Evolutionary conservation across 176 grass and related monocot species (phyloP), one percentile per base, ranked within the genome.

Genomic region (Avena atlantica): DNA sequence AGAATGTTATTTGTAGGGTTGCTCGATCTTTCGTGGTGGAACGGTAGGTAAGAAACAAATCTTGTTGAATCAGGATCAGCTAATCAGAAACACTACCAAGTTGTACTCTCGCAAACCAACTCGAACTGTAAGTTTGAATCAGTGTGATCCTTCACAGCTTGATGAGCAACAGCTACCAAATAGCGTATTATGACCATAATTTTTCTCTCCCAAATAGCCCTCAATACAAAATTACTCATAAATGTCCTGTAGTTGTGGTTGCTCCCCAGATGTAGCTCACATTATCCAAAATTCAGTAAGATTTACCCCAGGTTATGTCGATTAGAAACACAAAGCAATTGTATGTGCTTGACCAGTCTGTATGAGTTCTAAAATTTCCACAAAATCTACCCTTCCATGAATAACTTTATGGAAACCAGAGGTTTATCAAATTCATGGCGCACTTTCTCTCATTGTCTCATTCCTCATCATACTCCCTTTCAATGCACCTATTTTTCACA

Each of bases 31-130:
- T 77, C 50, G 36, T 56, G 16, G 27, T 77, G 48, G 73, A 34
- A 76, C 74, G 8, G 51, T 77, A 76, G 50, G 8, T 31, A 76
- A 31, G 16, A 27, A 76, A 77, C 27, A 77, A 56, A 24, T 19
- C 74, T 24, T 56, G 25, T 77, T 77, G 50, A 57, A 29, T 77
- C 74, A 6, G 74, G 24, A 77, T 77, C 27, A 34, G 50, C 49
- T 77, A 17, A 56, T 77, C 74, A 77, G 50, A 77, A 56, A 77
- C 74, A 77, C 52, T 57, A 56, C 27, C 74, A 55, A 55, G 27
- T 77, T 52, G 9, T 56, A 77, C 51, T 77, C 74, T 56, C 51
- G 20, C 25, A 36, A 31, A 77, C 50, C 50, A 77, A 77, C 51
- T 77, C 25, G 1, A 31, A 76, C 55, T 76, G 48, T 19, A 76